phyloP scores from a whole-genome alignment of 768 basidiomycete species.

The Russula sp. region DNA sequence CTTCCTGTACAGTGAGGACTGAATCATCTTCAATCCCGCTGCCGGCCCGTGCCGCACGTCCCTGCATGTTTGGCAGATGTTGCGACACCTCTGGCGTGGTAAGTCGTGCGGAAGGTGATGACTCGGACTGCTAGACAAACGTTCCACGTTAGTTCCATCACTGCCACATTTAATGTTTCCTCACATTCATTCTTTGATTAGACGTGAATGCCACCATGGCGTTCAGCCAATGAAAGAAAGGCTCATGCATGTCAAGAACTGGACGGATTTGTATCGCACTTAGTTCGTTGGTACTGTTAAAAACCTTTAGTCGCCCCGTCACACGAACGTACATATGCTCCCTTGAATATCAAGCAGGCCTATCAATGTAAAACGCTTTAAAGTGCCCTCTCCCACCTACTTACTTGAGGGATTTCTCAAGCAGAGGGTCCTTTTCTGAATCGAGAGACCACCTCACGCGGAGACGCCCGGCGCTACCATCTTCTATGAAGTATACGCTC shows the following conservation, averaged over 20 bases:
- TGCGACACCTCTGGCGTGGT: background rate
- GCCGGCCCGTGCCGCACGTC: background rate
- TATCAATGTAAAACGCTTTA: background rate
- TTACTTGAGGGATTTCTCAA: background rate
- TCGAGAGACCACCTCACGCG: background rate
- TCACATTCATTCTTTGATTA: slow-evolving; percentile 27
- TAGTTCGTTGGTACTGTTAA: slow-evolving; percentile 35
- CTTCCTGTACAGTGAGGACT: background rate
- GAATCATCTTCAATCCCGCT: background rate
- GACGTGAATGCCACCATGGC: slow-evolving; percentile 34
- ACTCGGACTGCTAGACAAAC: background rate
- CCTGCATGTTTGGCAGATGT: background rate
- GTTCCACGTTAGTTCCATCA: background rate
- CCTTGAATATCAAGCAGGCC: background rate
- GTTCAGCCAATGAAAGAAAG: slow-evolving; percentile 41
- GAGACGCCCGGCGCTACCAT: slow-evolving; percentile 29
- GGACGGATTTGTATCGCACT: slow-evolving; percentile 32
- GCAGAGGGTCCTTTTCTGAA: background rate
- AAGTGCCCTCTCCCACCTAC: background rate
- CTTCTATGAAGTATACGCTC: slow-evolving; percentile 28
- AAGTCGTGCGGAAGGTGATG: background rate
- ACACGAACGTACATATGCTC: slow-evolving; percentile 9
- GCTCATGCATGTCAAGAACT: slow-evolving; percentile 40
- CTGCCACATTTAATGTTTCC: background rate
- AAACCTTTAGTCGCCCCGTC: slow-evolving; percentile 20